These are phyloP conservation scores for Oligophagozyma castellii DNA, from an alignment of 1,139 yeast genomes.

Conservation along the genomic window DNA sequence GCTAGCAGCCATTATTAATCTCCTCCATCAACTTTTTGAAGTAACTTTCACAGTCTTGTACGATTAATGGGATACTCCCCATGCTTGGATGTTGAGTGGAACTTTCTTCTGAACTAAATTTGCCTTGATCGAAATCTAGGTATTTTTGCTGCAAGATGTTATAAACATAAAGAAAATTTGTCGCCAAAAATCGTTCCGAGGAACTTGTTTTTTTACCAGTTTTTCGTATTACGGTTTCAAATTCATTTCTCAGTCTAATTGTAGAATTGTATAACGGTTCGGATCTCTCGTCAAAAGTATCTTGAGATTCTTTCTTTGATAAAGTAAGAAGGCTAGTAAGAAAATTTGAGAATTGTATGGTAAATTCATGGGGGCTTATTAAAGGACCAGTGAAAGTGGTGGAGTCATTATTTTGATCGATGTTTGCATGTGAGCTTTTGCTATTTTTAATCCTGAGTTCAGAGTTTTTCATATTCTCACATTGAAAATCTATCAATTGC, in stretches of 20 bases:
- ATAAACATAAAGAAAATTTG: conserved; percentile 40
- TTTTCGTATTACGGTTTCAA: conserved; percentile 65
- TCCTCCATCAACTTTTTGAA: conserved; percentile 20
- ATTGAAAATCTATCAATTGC: conserved; percentile 57
- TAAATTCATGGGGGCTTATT: conserved; percentile 47
- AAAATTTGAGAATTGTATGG: conserved; percentile 70
- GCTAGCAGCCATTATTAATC: conserved; percentile 7
- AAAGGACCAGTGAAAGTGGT: conserved; percentile 13
- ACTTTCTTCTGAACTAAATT: no score
- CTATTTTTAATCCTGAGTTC: conserved; percentile 17
- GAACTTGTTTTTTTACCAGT: conserved; percentile 40
- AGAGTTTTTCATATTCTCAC: conserved; percentile 46
- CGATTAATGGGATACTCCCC: conserved; percentile 13
- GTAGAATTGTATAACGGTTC: conserved; percentile 71
- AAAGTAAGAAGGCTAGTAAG: conserved; percentile 60
- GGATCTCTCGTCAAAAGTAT: conserved; percentile 23
- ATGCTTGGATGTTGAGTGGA: no score
- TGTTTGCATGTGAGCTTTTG: conserved; percentile 20
- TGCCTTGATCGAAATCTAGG: conserved; percentile 1
- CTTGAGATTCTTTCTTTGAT: conserved; percentile 25
- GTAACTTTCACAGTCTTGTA: conserved; percentile 20
- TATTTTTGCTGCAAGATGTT: conserved; percentile 17
- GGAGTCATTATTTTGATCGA: conserved; percentile 5
- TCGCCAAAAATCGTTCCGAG: conserved; percentile 59
- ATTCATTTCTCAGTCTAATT: conserved; percentile 58